Evolutionary conservation across 306 rosid genomes (phyloP).

Genomic region (Amphicarpaea edgeworthii): DNA sequence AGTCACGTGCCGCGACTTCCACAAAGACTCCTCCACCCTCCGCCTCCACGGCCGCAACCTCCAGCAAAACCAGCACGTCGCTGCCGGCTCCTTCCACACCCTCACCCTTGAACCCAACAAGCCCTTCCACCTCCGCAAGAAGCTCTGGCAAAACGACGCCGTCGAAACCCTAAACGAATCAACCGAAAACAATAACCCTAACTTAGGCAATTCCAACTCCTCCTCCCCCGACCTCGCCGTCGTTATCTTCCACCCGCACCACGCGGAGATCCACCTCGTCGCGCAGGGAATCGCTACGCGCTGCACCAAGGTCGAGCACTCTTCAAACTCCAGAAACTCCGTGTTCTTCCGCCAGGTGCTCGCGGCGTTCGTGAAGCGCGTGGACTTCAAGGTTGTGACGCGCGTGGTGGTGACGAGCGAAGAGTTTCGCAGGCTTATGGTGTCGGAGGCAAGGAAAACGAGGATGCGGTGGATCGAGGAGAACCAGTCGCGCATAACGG

Average conservation of each 20-base stretch:
- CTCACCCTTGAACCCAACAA: constrained; percentile 45
- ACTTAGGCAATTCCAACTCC: neutral
- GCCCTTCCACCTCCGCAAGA: constrained; percentile 43
- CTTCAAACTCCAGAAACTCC: neutral
- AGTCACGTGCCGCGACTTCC: constrained; percentile 45
- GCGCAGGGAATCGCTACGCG: constrained; percentile 26
- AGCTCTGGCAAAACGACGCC: constrained; percentile 16
- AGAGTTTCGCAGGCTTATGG: constrained; percentile 35
- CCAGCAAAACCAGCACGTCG: constrained; percentile 20
- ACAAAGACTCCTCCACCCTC: constrained; percentile 50
- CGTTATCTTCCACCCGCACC: constrained; percentile 27
- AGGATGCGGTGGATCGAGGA: constrained; percentile 42
- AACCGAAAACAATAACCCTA: neutral
- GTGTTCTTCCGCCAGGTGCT: constrained; percentile 36
- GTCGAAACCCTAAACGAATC: constrained; percentile 25
- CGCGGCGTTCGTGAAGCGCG: constrained; percentile 31
- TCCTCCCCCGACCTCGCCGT: constrained; percentile 21
- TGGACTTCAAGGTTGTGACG: constrained; percentile 38
- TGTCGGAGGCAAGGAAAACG: constrained; percentile 41
- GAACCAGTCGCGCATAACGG: constrained; percentile 34
- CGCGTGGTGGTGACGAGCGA: constrained; percentile 43
- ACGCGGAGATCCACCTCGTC: constrained; percentile 43
- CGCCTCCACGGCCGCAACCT: constrained; percentile 50
- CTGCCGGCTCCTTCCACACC: constrained; percentile 46
- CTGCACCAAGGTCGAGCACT: constrained; percentile 35